Evolutionary conservation across 176 grass and related monocot genomes (phyloP).

Genomic region (Phoenix roebelenii): DNA sequence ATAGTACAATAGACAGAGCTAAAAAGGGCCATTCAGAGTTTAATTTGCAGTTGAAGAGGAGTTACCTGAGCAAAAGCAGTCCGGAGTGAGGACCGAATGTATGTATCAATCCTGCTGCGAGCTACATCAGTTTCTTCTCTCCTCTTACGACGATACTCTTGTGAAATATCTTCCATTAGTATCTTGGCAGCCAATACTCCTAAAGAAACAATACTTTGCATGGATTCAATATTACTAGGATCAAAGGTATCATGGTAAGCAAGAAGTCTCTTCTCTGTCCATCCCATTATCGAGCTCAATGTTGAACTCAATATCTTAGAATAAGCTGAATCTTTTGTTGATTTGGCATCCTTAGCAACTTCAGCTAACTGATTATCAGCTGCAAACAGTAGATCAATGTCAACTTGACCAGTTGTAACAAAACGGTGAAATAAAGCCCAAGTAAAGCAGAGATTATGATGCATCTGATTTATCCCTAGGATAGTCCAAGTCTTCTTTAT

Average conservation of each 20-base stretch:
- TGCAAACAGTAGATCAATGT: conserved; percentile 78
- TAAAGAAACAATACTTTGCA: conserved; percentile 87
- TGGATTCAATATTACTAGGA: conserved; percentile 84
- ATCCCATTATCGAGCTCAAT: conserved; percentile 87
- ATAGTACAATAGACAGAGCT: neutral
- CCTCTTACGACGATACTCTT: conserved; percentile 88
- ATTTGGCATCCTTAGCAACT: conserved; percentile 87
- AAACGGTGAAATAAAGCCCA: conserved; percentile 90
- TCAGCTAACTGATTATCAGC: conserved; percentile 76
- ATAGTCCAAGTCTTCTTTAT: conserved; percentile 96
- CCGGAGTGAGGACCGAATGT: conserved; percentile 80
- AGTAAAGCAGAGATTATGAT: conserved; percentile 96
- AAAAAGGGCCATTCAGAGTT: neutral
- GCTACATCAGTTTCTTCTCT: conserved; percentile 89
- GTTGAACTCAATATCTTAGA: conserved; percentile 89
- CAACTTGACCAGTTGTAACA: conserved; percentile 65
- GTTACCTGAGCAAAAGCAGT: conserved; percentile 97
- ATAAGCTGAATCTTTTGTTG: conserved; percentile 84
- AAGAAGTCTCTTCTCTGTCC: conserved; percentile 95
- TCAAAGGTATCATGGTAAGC: conserved; percentile 94
- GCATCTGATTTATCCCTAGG: conserved; percentile 73
- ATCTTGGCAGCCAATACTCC: conserved; percentile 82
- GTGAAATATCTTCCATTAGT: conserved; percentile 96
- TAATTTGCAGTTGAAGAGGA: neutral
- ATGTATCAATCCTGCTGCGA: conserved; percentile 76